These are phyloP conservation scores for Pisolithus microcarpus DNA, from an alignment of 768 basidiomycete species.

Conservation along the genomic window DNA sequence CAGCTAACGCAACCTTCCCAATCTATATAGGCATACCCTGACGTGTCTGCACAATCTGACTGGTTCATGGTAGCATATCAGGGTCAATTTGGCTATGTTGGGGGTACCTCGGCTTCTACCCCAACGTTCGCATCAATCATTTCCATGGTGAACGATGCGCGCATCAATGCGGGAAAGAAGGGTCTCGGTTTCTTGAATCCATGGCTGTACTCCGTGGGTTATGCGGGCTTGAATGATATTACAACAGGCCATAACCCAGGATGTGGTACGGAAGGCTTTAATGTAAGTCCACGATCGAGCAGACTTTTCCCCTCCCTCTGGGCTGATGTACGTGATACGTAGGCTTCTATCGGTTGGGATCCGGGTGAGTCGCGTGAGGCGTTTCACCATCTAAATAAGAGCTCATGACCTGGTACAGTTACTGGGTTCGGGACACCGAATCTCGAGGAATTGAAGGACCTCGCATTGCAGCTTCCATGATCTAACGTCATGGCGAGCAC, in stretches of 20 bases:
- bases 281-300: conserved; percentile 34
- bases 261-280: conserved; percentile 62
- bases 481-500: background rate
- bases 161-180: conserved; percentile 33
- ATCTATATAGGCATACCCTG: conserved; percentile 43
- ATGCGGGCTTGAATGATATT: conserved; percentile 46
- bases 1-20: background rate
- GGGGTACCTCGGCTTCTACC: conserved; percentile 59
- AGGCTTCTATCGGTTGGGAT: conserved; percentile 56
- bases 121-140: conserved; percentile 61
- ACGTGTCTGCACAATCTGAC: conserved; percentile 55
- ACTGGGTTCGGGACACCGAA: conserved; percentile 52
- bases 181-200: conserved; percentile 67
- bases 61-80: conserved; percentile 42
- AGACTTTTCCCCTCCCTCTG: background rate
- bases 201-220: conserved; percentile 39
- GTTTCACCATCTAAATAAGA: conserved; percentile 5
- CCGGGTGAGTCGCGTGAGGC: conserved; percentile 34
- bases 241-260: conserved; percentile 48
- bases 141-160: conserved; percentile 59
- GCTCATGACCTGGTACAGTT: conserved; percentile 25
- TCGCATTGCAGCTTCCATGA: conserved; percentile 24
- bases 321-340: background rate
- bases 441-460: conserved; percentile 37
- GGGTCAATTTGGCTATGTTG: conserved; percentile 34